A percentile compares a stretch with the other conserved stretches of the same genome.
Evolutionary conservation across 345 rosid genomes (phyloP).

Genomic region (Aegle marmelos): DNA sequence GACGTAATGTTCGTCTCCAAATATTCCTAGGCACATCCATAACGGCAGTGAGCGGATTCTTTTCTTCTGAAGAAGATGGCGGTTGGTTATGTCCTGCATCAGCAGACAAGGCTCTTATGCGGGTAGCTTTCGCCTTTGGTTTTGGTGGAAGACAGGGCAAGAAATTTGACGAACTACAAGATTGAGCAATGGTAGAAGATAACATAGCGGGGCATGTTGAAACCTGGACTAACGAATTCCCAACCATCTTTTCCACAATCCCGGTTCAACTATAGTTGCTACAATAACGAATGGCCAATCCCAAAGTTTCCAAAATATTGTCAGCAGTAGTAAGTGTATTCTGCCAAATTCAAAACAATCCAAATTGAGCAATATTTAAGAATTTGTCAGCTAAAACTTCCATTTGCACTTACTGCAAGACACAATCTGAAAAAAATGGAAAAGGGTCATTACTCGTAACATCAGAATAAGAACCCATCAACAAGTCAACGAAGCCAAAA

Average conservation of each 20-base stretch:
- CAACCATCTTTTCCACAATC: slow-evolving; percentile 40
- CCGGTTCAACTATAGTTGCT: slow-evolving; percentile 3
- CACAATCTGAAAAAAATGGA: background rate
- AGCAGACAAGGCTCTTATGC: slow-evolving; percentile 51
- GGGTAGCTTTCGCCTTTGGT: slow-evolving; percentile 33
- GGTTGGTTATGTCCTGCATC: slow-evolving; percentile 48
- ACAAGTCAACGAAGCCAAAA: background rate
- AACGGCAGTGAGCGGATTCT: slow-evolving; percentile 54
- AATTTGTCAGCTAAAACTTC: background rate
- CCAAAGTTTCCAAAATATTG: background rate
- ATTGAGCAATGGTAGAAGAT: slow-evolving; percentile 32
- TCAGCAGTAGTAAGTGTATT: background rate
- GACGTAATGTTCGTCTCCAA: slow-evolving; percentile 82
- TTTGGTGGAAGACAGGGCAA: slow-evolving; percentile 55
- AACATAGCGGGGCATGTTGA: slow-evolving; percentile 37
- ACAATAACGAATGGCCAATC: background rate
- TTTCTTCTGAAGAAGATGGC: slow-evolving; percentile 44
- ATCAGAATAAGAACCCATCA: background rate
- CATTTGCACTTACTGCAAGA: background rate
- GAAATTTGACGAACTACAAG: slow-evolving; percentile 32
- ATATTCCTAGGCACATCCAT: slow-evolving; percentile 64
- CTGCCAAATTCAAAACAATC: background rate
- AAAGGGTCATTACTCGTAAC: background rate
- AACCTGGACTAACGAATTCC: slow-evolving; percentile 41
- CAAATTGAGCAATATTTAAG: background rate